Conservation (phyloP, 2,329 filamentous ascomycete genomes). For the Fusarium sterilihyphosum region DNA sequence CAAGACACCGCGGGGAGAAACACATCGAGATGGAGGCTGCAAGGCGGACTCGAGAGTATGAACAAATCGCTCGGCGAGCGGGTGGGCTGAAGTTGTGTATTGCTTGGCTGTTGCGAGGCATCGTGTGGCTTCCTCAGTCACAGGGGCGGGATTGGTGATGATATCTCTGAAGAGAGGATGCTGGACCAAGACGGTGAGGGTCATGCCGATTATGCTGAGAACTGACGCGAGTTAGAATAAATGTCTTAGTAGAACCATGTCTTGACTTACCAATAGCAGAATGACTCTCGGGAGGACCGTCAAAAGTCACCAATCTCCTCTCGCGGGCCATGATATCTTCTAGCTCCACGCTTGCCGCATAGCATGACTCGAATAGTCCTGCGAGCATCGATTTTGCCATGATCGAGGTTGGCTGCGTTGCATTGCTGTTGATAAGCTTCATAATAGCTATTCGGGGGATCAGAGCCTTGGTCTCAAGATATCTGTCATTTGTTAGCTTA, state of each 20-base stretch:
- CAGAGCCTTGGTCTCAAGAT: constrained; percentile 38
- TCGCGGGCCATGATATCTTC: constrained; percentile 37
- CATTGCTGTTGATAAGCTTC: constrained; percentile 23
- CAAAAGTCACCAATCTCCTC: constrained; percentile 30
- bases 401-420: constrained; percentile 10
- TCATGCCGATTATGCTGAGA: constrained; percentile 40
- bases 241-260: accelerated
- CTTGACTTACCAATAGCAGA: constrained; percentile 34
- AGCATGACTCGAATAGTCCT: constrained; percentile 34
- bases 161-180: constrained; percentile 35
- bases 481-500: constrained; percentile 17
- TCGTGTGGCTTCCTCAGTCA: constrained; percentile 32
- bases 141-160: constrained; percentile 26
- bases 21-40: constrained; percentile 24
- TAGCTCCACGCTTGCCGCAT: constrained; percentile 37
- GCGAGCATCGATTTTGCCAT: constrained; percentile 33
- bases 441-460: constrained; percentile 36
- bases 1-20: constrained; percentile 19
- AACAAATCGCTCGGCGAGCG: constrained; percentile 29
- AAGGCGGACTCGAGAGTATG: constrained; percentile 29
- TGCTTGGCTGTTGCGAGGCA: constrained; percentile 39
- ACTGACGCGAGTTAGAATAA: constrained; percentile 17
- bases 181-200: constrained; percentile 36
- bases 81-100: constrained; percentile 18
- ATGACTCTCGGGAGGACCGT: constrained; percentile 37